Conservation (phyloP, 2,329 filamentous ascomycete species). For the Tolypocladium paradoxum region DNA sequence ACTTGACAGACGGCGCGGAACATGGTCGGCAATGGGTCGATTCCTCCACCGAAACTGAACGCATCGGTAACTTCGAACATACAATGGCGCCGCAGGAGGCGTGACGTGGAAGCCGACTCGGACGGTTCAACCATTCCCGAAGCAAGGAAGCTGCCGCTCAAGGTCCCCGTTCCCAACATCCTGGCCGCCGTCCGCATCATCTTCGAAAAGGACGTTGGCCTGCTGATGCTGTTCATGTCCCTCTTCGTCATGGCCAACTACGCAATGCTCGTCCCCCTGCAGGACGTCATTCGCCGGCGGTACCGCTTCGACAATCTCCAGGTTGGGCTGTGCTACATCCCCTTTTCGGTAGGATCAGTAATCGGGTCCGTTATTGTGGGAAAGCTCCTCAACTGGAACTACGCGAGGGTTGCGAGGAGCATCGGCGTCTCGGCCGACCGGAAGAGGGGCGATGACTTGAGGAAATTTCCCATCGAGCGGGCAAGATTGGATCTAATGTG, state of each 20-base stretch:
- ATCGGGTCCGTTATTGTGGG: conserved; percentile 29
- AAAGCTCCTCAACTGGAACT: conserved; percentile 50
- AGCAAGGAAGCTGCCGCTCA: conserved; percentile 5
- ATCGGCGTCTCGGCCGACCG: conserved; percentile 36
- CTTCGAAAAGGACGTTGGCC: conserved; percentile 23
- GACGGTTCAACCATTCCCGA: not conserved
- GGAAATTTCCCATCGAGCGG: conserved; percentile 24
- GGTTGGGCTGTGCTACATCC: conserved; percentile 32
- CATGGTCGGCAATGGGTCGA: conserved; percentile 35
- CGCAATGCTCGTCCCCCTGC: conserved; percentile 20
- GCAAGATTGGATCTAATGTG: conserved; percentile 25
- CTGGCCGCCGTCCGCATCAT: conserved; percentile 19
- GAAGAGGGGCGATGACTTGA: conserved; percentile 27
- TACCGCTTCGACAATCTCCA: conserved; percentile 25
- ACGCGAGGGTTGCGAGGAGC: conserved; percentile 37
- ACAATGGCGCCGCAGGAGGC: conserved; percentile 2
- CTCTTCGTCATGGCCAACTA: conserved; percentile 24
- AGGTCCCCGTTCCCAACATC: conserved; percentile 18
- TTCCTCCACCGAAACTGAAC: conserved; percentile 21
- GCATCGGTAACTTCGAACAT: conserved; percentile 7
- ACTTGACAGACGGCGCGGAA: conserved; percentile 22
- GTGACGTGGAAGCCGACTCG: conserved; percentile 5
- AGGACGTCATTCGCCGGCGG: conserved; percentile 19
- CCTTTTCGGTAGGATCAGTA: conserved; percentile 25
- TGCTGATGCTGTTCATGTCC: conserved; percentile 21